Percentiles rank a stretch among this genome's conserved stretches.
These are phyloP conservation scores for Melampsora larici-populina DNA, from an alignment of 1,284 basidiomycete species.

Conservation along the genomic window DNA sequence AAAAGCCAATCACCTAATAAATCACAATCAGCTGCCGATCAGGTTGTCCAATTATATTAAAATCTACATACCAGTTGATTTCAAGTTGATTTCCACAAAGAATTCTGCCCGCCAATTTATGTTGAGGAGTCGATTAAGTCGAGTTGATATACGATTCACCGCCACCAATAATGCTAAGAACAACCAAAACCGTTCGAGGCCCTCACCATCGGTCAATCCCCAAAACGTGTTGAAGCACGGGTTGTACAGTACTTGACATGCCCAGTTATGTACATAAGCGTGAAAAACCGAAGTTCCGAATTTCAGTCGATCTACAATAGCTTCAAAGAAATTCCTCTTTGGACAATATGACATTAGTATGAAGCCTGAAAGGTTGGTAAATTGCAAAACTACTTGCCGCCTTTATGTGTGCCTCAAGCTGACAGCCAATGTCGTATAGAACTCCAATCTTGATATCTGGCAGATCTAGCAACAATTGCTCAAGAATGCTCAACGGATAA, in stretches of 20 bases:
- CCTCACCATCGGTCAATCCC: too few relatives aligned
- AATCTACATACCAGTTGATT: neutral
- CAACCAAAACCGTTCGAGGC: neutral
- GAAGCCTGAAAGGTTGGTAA: neutral
- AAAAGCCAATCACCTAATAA: neutral
- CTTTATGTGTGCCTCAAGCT: conserved; percentile 8
- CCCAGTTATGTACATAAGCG: too few relatives aligned
- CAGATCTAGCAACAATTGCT: too few relatives aligned
- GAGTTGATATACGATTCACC: neutral
- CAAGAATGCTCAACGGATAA: too few relatives aligned
- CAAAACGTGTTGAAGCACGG: too few relatives aligned
- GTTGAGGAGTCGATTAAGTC: neutral
- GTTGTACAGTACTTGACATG: too few relatives aligned
- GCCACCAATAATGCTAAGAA: neutral
- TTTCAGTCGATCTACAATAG: neutral
- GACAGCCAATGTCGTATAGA: too few relatives aligned
- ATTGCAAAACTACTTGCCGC: neutral
- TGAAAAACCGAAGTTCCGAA: too few relatives aligned
- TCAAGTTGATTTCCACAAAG: neutral
- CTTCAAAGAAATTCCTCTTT: neutral
- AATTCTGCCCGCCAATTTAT: neutral
- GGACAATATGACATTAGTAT: neutral
- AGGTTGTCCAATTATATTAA: neutral
- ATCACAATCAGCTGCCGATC: neutral
- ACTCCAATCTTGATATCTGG: too few relatives aligned